Conservation (phyloP, 352 stramenopile genomes). For the Phytopythium oedochilum region DNA sequence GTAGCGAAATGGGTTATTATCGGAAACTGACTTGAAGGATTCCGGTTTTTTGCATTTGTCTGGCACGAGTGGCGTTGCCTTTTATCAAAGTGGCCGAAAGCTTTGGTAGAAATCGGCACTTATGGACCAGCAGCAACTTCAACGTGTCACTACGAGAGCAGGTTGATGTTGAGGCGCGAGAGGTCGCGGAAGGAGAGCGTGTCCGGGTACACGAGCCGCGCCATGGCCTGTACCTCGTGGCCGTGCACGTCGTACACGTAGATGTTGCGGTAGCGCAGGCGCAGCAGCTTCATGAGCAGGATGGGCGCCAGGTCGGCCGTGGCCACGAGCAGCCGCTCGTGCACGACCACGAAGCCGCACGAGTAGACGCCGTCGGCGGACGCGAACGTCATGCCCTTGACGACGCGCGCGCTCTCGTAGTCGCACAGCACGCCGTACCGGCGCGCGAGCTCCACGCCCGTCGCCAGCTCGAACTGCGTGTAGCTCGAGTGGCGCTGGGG, state of each 20-base stretch:
- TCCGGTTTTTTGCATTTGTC: no score
- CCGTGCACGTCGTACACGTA: constrained; percentile 39
- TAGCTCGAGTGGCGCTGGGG: not conserved
- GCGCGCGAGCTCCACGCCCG: not conserved
- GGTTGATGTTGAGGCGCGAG: constrained; percentile 23
- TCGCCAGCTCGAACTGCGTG: constrained; percentile 5
- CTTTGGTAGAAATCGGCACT: no score
- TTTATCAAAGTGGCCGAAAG: no score
- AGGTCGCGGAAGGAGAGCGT: constrained; percentile 35
- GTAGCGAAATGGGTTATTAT: no score
- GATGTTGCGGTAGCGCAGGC: constrained; percentile 30
- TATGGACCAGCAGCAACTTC: no score
- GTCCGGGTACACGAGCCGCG: constrained; percentile 36
- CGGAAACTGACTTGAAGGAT: no score
- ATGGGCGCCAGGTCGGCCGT: constrained; percentile 33
- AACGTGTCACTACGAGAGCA: constrained; percentile 11
- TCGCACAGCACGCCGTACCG: constrained; percentile 30
- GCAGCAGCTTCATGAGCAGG: constrained; percentile 37
- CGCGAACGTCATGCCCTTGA: constrained; percentile 36
- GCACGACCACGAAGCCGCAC: constrained; percentile 47
- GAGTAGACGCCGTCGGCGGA: constrained; percentile 51
- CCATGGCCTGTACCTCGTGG: constrained; percentile 27
- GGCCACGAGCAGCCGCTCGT: constrained; percentile 36
- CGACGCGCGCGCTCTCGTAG: constrained; percentile 35
- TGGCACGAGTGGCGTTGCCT: no score